Percentiles rank a stretch among this genome's conserved stretches.
These are phyloP conservation scores for Alternaria ventricosa DNA, from an alignment of 2,329 filamentous ascomycete genomes.

Conservation along the genomic window DNA sequence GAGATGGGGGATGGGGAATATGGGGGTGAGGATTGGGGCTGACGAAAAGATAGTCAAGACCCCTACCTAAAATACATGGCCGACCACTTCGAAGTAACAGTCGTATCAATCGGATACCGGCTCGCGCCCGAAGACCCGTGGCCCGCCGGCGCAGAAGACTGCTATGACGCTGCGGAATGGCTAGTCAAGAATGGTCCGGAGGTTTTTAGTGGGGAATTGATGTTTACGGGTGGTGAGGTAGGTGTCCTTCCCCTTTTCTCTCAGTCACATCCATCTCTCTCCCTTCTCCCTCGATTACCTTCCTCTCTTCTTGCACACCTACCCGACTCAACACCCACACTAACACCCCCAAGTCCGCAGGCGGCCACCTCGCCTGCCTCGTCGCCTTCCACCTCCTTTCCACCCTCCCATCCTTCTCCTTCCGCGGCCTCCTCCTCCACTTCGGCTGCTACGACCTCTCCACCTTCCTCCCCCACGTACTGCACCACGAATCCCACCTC, in stretches of 20 bases:
- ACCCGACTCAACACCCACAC: neutral
- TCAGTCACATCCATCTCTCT: neutral
- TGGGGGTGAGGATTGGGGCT: too few species aligned
- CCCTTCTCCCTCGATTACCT: neutral
- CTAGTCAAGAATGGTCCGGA: conserved; percentile 56
- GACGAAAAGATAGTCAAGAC: conserved; percentile 59
- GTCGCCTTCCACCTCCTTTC: conserved; percentile 58
- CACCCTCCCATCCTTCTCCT: conserved; percentile 45
- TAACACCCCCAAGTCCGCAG: conserved; percentile 51
- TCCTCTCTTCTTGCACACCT: neutral
- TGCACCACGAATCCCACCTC: conserved; percentile 48
- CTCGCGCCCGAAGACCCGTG: conserved; percentile 66
- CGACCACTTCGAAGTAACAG: conserved; percentile 56
- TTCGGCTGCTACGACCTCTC: conserved; percentile 61
- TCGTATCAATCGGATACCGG: conserved; percentile 65
- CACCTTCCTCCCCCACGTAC: conserved; percentile 50
- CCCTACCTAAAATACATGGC: conserved; percentile 58
- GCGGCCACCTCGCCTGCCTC: conserved; percentile 58
- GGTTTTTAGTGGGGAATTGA: conserved; percentile 52
- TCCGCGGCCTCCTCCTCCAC: conserved; percentile 60
- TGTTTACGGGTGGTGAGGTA: conserved; percentile 52
- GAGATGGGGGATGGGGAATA: too few species aligned
- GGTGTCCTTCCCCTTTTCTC: conserved; percentile 17
- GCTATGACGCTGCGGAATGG: conserved; percentile 63
- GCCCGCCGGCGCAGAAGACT: conserved; percentile 63